phyloP scores from a whole-genome alignment of 1,284 basidiomycete genomes.

The Wallemia hederae region DNA sequence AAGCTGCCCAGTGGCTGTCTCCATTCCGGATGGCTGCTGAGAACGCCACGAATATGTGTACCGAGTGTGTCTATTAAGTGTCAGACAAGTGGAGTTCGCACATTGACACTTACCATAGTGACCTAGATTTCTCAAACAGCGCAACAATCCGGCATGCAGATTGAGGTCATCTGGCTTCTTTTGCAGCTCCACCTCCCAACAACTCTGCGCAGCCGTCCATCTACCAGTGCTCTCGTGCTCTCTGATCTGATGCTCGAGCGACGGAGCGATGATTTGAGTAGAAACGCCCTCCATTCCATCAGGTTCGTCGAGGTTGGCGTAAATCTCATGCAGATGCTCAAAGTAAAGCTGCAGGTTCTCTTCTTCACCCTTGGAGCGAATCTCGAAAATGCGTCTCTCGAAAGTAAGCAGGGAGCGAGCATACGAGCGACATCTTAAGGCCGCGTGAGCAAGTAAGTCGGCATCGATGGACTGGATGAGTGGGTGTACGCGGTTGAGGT shows the following conservation, averaged over 20 bases:
- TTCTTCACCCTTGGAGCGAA: constrained; percentile 11
- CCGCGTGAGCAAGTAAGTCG: constrained; percentile 70
- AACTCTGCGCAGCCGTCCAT: constrained; percentile 97
- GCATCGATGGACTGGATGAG: constrained; percentile 57
- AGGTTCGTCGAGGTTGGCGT: constrained; percentile 83
- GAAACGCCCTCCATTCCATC: constrained; percentile 99
- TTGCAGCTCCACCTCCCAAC: constrained; percentile 94
- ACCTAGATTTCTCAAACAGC: constrained; percentile 76
- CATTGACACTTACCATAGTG: constrained; percentile 48
- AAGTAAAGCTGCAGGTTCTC: constrained; percentile 36
- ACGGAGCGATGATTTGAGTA: constrained; percentile 58
- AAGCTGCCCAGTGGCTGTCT: constrained; percentile 45
- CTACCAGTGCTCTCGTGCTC: constrained; percentile 90
- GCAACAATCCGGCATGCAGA: constrained; percentile 63
- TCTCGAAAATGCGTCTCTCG: constrained; percentile 40
- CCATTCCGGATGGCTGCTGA: constrained; percentile 67
- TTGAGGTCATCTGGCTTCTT: constrained; percentile 63
- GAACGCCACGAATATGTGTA: constrained; percentile 76
- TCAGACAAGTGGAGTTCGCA: neutral
- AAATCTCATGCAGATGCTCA: constrained; percentile 81
- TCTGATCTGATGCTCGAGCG: constrained; percentile 83
- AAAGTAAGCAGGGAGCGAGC: constrained; percentile 85
- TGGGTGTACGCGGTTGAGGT: constrained; percentile 40
- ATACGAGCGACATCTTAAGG: constrained; percentile 75
- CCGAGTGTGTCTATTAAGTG: constrained; percentile 48